Evolutionary conservation across 2,329 filamentous ascomycete species (phyloP).

Genomic region (Botryotinia calthae): DNA sequence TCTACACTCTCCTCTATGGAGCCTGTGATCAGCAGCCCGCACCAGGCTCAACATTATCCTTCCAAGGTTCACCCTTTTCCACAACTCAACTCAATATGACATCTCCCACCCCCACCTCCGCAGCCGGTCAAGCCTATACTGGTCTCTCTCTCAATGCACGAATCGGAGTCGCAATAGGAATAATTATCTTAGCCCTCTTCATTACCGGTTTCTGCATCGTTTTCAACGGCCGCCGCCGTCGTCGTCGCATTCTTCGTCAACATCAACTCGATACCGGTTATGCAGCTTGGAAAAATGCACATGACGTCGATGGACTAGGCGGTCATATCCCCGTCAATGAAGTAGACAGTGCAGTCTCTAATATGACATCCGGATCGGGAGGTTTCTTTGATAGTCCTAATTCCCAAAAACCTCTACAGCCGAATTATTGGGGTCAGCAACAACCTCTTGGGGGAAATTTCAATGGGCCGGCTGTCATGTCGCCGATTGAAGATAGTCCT

Average conservation of each 20-base stretch:
- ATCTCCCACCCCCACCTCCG: slow-evolving; percentile 44
- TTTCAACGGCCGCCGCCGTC: slow-evolving; percentile 54
- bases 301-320: slow-evolving; percentile 19
- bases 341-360: slow-evolving; percentile 31
- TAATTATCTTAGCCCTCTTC: slow-evolving; percentile 48
- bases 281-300: slow-evolving; percentile 28
- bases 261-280: slow-evolving; percentile 34
- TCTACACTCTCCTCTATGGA: slow-evolving; percentile 44
- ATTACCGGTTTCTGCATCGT: slow-evolving; percentile 53
- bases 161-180: slow-evolving; percentile 57
- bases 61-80: slow-evolving; percentile 55
- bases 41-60: slow-evolving; percentile 47
- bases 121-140: slow-evolving; percentile 14
- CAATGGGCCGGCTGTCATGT: slow-evolving; percentile 8
- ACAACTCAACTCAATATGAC: slow-evolving; percentile 49
- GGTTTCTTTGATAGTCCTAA: slow-evolving; percentile 48
- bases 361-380: slow-evolving; percentile 38
- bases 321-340: slow-evolving; percentile 18
- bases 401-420: slow-evolving; percentile 52
- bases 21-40: slow-evolving; percentile 54
- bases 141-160: slow-evolving; percentile 53
- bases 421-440: slow-evolving; percentile 44
- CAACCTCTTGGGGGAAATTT: slow-evolving; percentile 40
- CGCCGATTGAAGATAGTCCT: slow-evolving; percentile 25
- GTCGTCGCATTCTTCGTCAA: slow-evolving; percentile 50